Evolutionary conservation across 805 yeast genomes (phyloP), one percentile per base, ranked within the genome.

Genomic region (Alloascoidea africana): DNA sequence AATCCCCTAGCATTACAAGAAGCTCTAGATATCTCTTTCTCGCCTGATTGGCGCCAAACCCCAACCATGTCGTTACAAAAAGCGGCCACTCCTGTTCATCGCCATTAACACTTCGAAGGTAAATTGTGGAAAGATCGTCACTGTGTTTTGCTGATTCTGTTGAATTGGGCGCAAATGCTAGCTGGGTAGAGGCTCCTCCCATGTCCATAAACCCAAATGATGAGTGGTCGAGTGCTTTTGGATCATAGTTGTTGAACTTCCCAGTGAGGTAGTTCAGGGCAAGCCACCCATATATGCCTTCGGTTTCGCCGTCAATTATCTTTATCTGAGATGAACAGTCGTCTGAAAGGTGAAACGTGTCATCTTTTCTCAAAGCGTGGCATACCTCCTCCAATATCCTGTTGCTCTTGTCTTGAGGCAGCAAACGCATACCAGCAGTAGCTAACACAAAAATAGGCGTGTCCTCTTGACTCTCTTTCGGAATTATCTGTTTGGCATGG

Each of bases 161-260:
- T 3, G 49, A 44, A 32, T 68, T 65, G 0, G 96, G 96, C 5
- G 82, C 86, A 65, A 87, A 91, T 5, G 97, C 94, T 16, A 91
- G 72, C 52, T 91, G 98, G 0, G 96, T 85, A 2, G 96, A 85
- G 0, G 98, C 98, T 11, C 98, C 98, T 13, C 98, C 98, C 98
- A 91, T 91, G 55, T 91, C 98, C 89, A 91, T 80, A 48, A 91
- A 89, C 3, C 98, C 98, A 45, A 70, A 77, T 0, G 94, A 75
- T n/a, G 57, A 56, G 47, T 70, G 80, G 3, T 36, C 46, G 4
- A 46, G 44, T 8, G 41, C 41, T 3, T 44, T 49, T 3, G 58
- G 46, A 27, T 65, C 64, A 46, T 66, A 70, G 38, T 66, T 53
- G 42, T 76, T 65, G 36, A 82, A 61, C 42, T 70, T 70, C 1